These are phyloP conservation scores for Diaporthe capsici DNA, from an alignment of 2,329 filamentous ascomycete species.

Conservation along the genomic window DNA sequence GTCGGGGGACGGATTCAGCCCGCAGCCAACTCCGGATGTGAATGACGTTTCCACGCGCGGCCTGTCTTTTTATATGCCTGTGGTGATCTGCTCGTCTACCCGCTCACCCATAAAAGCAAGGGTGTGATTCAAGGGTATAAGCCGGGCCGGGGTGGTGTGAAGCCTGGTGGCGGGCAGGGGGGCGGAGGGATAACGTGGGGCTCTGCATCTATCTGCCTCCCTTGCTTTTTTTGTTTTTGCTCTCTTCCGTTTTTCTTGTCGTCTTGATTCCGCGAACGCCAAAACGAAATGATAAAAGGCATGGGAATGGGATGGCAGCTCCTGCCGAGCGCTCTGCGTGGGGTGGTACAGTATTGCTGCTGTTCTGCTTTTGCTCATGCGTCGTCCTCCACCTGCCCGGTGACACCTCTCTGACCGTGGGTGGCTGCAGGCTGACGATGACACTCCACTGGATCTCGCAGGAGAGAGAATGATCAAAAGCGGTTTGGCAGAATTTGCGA, in stretches of 20 bases:
- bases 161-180: constrained; percentile 3
- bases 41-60: constrained; percentile 13
- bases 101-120: not conserved
- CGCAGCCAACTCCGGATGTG: not conserved
- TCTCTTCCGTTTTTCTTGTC: not conserved
- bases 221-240: not conserved
- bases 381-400: not conserved
- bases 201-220: not conserved
- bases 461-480: not conserved
- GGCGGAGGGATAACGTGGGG: constrained; percentile 11
- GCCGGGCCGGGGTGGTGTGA: constrained; percentile 24
- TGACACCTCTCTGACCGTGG: not conserved
- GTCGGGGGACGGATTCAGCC: not conserved
- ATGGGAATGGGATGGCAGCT: not conserved
- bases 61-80: not conserved
- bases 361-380: not conserved
- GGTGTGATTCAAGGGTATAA: constrained; percentile 32
- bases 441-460: constrained; percentile 6
- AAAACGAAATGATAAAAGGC: not conserved
- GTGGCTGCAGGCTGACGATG: not conserved
- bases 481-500: not conserved
- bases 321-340: not conserved
- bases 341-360: not conserved
- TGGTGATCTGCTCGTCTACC: constrained; percentile 18
- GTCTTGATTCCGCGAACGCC: constrained; percentile 16